A percentile compares a stretch with the other conserved stretches of the same genome.
These are phyloP conservation scores for Rubus parviflorus DNA, from an alignment of 306 rosid species.

Conservation along the genomic window DNA sequence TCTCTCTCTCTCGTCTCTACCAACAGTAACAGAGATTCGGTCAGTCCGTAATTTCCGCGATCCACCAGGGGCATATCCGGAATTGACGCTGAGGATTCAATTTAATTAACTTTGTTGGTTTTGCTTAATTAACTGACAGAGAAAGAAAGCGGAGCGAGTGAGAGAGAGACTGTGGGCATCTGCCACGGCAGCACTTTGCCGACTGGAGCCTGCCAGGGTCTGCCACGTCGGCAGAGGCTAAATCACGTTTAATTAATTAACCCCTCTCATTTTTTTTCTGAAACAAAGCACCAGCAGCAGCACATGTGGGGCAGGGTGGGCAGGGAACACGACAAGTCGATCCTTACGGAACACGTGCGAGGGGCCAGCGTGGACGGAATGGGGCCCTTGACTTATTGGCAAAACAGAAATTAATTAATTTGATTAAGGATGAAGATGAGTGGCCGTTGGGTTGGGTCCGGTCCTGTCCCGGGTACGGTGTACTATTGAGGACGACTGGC, in stretches of 20 bases:
- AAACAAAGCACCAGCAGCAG: not conserved
- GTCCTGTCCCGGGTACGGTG: constrained; percentile 10
- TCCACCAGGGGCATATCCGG: constrained; percentile 26
- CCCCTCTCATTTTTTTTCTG: not conserved
- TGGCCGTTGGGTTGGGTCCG: not conserved
- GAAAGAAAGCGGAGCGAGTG: not conserved
- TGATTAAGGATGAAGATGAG: not conserved
- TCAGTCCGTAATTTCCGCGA: constrained; percentile 21
- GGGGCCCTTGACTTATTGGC: not conserved
- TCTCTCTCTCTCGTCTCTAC: constrained; percentile 1
- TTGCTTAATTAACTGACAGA: not conserved
- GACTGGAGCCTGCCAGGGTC: constrained; percentile 23
- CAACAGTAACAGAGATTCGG: constrained; percentile 22
- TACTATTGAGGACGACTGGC: constrained; percentile 10
- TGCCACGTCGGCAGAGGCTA: constrained; percentile 43
- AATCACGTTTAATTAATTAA: constrained; percentile 5
- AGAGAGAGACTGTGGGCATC: constrained; percentile 8
- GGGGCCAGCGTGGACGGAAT: constrained; percentile 50
- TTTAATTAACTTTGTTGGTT: not conserved
- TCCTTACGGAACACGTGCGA: constrained; percentile 51
- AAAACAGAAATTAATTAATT: not conserved
- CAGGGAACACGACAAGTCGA: constrained; percentile 26
- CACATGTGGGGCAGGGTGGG: constrained; percentile 52
- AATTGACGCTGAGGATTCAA: not conserved
- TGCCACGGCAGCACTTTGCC: constrained; percentile 48